Conservation (phyloP, 2,329 filamentous ascomycete species). For the Lithohypha guttulata region DNA sequence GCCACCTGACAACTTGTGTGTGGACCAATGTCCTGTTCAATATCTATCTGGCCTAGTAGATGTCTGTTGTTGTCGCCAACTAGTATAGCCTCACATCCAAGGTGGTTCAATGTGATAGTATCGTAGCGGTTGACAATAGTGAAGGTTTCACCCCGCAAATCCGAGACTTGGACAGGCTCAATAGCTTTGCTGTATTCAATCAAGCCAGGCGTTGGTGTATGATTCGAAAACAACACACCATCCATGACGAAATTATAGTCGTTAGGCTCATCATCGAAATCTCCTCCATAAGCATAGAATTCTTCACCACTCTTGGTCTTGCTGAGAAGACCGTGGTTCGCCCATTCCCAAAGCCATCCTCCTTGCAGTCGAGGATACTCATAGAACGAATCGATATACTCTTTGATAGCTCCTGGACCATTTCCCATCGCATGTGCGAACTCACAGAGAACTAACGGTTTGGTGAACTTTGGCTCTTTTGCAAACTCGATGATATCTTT, state of each 20-base stretch:
- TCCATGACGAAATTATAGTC: conserved; percentile 55
- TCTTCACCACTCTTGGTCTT: conserved; percentile 31
- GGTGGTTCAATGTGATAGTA: conserved; percentile 14
- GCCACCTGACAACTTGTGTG: conserved; percentile 21
- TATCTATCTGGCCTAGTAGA: conserved; percentile 6
- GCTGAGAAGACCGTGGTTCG: conserved; percentile 48
- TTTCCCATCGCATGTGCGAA: conserved; percentile 61
- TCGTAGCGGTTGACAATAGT: conserved; percentile 27
- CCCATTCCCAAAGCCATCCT: conserved; percentile 59
- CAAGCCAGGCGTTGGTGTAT: conserved; percentile 47
- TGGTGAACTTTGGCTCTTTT: conserved; percentile 40
- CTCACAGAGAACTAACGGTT: conserved; percentile 37
- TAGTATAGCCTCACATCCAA: conserved; percentile 9
- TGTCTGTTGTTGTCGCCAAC: conserved; percentile 5
- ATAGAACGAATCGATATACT: conserved; percentile 56
- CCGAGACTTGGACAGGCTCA: conserved; percentile 41
- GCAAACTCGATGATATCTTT: conserved; percentile 36
- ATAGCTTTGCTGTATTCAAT: conserved; percentile 48
- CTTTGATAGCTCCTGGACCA: conserved; percentile 57
- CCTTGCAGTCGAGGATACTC: conserved; percentile 52
- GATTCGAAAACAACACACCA: conserved; percentile 44
- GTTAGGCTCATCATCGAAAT: conserved; percentile 52
- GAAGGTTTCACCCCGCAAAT: conserved; percentile 27
- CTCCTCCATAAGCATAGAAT: conserved; percentile 51
- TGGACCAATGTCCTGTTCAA: conserved; percentile 11